Evolutionary conservation across 495 filamentous ascomycete species (phyloP).

Genomic region (Podospora pseudoanserina): DNA sequence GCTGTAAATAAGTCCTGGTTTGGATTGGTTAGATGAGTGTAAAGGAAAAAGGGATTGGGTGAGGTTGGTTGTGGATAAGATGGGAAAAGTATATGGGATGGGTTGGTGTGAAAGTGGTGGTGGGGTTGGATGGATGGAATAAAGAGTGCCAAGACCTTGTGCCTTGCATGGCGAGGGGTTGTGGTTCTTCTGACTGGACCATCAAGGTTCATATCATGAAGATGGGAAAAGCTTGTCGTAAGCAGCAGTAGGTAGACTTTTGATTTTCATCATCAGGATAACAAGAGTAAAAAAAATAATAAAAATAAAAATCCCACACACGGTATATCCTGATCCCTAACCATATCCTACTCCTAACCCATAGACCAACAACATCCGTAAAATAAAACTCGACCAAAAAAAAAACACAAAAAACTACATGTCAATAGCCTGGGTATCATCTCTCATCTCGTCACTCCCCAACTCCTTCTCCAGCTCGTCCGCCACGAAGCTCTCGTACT

Average conservation of each 20-base stretch:
- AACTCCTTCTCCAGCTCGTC: slow-evolving; percentile 86
- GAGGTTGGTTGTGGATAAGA: not conserved
- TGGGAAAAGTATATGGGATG: not conserved
- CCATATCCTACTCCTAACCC: not conserved
- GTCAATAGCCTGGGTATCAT: slow-evolving; percentile 30
- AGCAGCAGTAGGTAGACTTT: not conserved
- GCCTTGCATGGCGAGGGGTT: not conserved
- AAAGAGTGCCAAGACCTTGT: slow-evolving; percentile 1
- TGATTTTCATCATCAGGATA: not conserved
- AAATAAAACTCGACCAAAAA: too few relatives aligned
- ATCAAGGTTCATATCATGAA: not conserved
- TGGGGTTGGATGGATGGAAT: not conserved
- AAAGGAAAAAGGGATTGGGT: not conserved
- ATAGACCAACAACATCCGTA: not conserved
- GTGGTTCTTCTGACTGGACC: too few relatives aligned
- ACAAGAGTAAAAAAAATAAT: not conserved
- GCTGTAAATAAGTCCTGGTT: not conserved
- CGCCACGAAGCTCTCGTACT: slow-evolving; percentile 87
- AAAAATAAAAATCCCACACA: not conserved
- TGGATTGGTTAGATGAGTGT: not conserved
- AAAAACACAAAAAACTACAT: slow-evolving; percentile 15
- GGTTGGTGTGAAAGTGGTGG: not conserved
- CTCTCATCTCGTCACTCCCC: slow-evolving; percentile 46
- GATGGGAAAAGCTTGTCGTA: too few relatives aligned
- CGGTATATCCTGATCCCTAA: not conserved